Base-by-base conservation (phyloP, 768 basidiomycete genomes). In the Gloeopeniophorella convolvens region DNA sequence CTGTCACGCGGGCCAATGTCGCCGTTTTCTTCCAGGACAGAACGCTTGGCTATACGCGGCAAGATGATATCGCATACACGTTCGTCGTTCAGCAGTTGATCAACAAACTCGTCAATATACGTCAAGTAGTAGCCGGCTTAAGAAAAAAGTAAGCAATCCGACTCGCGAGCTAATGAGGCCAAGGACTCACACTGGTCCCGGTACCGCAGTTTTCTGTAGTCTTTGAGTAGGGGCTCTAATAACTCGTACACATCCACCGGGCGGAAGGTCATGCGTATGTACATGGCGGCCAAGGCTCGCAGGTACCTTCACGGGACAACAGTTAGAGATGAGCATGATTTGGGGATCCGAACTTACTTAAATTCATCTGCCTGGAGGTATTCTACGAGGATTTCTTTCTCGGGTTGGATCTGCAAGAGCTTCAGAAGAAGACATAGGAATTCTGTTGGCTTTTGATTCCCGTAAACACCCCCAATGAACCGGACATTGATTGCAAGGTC, bases 361-460 rank as follows among this genome's bases (percentile, higher is more conserved):
- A 97, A 99, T 66, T 99, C 96, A 53, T 98, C 96, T 6, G 92
- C 96, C 47, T 83, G 79, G 20, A 99, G 72, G 64, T 99, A 99
- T 63, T 98, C 96, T 1, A 98, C 72, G 43, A 98, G 65, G 45
- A 99, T 97, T 69, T 98, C 96, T 66, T 94, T 95, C 69, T 97
- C 90, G 3, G 96, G 96, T 64, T 98, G 96, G 42, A 99, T 83
- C 68, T 97, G 95, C 36, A 99, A 75, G 43, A 99, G 76, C 66
- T 99, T 99, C 59, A 98, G 73, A 41, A 94, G 79, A 34, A 99
- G 74, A 62, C 88, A 94, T 42, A 98, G 70, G 68, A 95, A 99
- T 63, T 92, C 85, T 3, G 94, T 98, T 0, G 96, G 96, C 39
- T 84, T 79, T 59, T 96, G 90, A 66, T 97, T 97, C 54, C 85